Percentiles rank a stretch among this genome's conserved stretches.
phyloP scores from a whole-genome alignment of 148 eudicot species.

The Camellia lanceoleosa region DNA sequence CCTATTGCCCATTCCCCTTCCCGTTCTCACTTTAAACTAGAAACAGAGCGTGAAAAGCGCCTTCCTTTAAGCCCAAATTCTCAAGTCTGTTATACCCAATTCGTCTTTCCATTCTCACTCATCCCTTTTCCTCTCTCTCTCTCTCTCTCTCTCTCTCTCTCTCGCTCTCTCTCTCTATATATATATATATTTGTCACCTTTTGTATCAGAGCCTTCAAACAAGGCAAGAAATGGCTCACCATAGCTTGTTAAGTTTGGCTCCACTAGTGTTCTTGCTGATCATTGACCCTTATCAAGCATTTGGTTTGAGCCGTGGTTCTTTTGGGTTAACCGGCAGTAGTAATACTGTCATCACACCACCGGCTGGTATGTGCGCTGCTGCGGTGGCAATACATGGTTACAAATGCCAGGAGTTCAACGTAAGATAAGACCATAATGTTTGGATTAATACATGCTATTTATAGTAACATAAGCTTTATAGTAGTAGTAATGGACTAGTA shows the following conservation, averaged over 20 bases:
- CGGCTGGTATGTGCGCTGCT: conserved; percentile 39
- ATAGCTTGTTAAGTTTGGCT: background rate
- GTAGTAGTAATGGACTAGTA: no score
- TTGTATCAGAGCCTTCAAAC: background rate
- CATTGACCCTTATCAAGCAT: conserved; percentile 18
- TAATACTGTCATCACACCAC: background rate
- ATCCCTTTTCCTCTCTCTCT: background rate
- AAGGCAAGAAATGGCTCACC: conserved; percentile 17
- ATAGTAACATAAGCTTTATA: no score
- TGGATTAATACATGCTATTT: no score
- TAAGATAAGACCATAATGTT: conserved; percentile 17
- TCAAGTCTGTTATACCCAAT: background rate
- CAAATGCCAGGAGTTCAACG: conserved; percentile 58
- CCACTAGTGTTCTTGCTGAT: background rate
- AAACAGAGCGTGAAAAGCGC: conserved; percentile 14
- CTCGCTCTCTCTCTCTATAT: no score
- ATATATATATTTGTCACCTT: background rate
- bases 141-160: background rate
- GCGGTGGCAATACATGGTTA: conserved; percentile 49
- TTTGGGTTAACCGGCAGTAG: background rate
- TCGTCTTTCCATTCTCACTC: background rate
- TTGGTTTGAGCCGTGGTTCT: conserved; percentile 15
- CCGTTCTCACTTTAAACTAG: background rate
- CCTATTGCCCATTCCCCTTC: no score
- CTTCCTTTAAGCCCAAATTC: background rate